Base-by-base conservation (phyloP, 176 grass and related monocot genomes). In the Stipa capillata region DNA sequence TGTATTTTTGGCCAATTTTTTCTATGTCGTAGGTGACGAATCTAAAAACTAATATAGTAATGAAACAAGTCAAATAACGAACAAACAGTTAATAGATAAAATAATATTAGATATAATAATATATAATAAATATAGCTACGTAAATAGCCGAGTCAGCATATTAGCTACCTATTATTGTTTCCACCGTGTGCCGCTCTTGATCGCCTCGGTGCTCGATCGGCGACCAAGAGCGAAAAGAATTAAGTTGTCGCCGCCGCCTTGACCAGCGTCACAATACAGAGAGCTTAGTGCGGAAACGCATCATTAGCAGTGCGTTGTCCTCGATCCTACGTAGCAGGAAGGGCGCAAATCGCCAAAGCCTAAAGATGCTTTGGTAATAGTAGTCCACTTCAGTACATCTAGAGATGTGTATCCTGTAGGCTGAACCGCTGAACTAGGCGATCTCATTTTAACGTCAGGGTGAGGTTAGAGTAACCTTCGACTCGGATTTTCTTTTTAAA, bases 391-490 rank as follows among this genome's bases (percentile, higher is more conserved):
- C 17, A 51, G 67, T 60, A 35, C 25, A 56, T 61, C 14, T 9
- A 74, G 17, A 56, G 32, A n/a, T n/a, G n/a, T n/a, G n/a, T n/a
- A n/a, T n/a, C n/a, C n/a, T n/a, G n/a, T n/a, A n/a, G n/a, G n/a
- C n/a, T n/a, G n/a, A n/a, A n/a, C n/a, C n/a, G n/a, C n/a, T n/a
- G 0, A 40, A 17, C 14, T 50, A 15, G 74, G 40, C 53, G 52
- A 70, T 23, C 17, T 69, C 74, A 61, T 56, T 28, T 9, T 32
- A 24, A 4, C 64, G 83, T 78, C 83, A 71, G 41, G 34, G 7
- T 78, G 74, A 78, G 13, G 31, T 78, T 39, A 84, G 50, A 29
- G n/a, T n/a, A n/a, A n/a, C n/a, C n/a, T n/a, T n/a, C n/a, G n/a
- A n/a, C n/a, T n/a, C n/a, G n/a, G n/a, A n/a, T n/a, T n/a, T n/a